A percentile compares a stretch with the other conserved stretches of the same genome.
Conservation (phyloP, 2,329 filamentous ascomycete species). For the Talaromyces sp. region DNA sequence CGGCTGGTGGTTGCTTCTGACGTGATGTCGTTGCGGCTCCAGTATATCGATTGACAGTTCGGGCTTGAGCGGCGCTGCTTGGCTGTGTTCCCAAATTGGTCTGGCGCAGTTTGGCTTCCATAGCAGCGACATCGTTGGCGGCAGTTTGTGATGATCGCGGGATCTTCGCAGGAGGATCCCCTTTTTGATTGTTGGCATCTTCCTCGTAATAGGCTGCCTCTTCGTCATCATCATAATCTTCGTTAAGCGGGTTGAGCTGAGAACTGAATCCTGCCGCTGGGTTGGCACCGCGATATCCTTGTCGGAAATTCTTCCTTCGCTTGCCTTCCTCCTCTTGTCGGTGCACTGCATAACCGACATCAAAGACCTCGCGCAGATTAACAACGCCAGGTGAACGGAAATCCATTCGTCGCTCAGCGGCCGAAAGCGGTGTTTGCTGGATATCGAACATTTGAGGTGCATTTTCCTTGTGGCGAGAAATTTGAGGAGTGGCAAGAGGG, state of each 20-base stretch:
- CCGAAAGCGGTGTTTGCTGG: slow-evolving; percentile 45
- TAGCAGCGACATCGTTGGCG: slow-evolving; percentile 60
- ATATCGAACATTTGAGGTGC: slow-evolving; percentile 44
- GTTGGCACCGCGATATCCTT: slow-evolving; percentile 61
- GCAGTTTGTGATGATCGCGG: slow-evolving; percentile 56
- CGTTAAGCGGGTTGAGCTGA: slow-evolving; percentile 62
- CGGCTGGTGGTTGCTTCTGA: slow-evolving; percentile 51
- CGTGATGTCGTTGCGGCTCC: slow-evolving; percentile 29
- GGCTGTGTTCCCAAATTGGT: slow-evolving; percentile 64
- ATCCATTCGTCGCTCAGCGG: slow-evolving; percentile 68
- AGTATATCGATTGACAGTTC: slow-evolving; percentile 42
- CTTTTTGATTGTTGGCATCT: slow-evolving; percentile 23
- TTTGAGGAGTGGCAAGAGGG: slow-evolving; percentile 65
- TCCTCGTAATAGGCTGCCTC: slow-evolving; percentile 50
- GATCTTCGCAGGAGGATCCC: slow-evolving; percentile 58
- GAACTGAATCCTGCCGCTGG: slow-evolving; percentile 57
- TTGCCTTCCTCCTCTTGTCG: slow-evolving; percentile 95
- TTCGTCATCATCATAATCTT: slow-evolving; percentile 62
- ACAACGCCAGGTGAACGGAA: slow-evolving; percentile 94
- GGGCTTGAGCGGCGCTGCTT: slow-evolving; percentile 60
- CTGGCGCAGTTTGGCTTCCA: slow-evolving; percentile 85
- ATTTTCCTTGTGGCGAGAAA: slow-evolving; percentile 55
- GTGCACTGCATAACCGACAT: slow-evolving; percentile 97
- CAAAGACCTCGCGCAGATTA: slow-evolving; percentile 94
- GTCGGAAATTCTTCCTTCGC: slow-evolving; percentile 75